Conservation (phyloP, 2,329 filamentous ascomycete genomes). For the Metarhizium humberi region DNA sequence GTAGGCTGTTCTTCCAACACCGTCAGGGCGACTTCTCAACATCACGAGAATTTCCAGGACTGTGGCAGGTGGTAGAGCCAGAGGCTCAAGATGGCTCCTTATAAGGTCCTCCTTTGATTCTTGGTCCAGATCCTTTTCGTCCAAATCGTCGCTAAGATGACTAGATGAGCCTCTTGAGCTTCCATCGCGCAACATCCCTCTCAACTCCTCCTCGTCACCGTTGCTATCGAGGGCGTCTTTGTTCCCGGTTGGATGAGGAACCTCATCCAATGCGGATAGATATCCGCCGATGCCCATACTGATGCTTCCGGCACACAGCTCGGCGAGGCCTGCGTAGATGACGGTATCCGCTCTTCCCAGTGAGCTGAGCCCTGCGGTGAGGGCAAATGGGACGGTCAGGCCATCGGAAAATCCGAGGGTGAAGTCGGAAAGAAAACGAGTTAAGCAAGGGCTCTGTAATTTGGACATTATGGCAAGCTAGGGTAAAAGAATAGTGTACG, state of each 20-base stretch:
- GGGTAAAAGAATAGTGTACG: not conserved
- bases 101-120: constrained; percentile 14
- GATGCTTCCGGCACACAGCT: constrained; percentile 62
- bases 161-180: constrained; percentile 1
- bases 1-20: constrained; percentile 14
- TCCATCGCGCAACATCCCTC: constrained; percentile 15
- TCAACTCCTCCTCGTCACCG: constrained; percentile 13
- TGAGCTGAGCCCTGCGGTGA: constrained; percentile 59
- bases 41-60: constrained; percentile 15
- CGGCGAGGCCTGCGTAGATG: constrained; percentile 59
- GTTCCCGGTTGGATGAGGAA: constrained; percentile 5
- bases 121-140: constrained; percentile 7
- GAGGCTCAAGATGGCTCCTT: constrained; percentile 22
- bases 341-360: constrained; percentile 52
- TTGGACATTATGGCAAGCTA: constrained; percentile 9
- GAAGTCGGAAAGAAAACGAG: constrained; percentile 49
- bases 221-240: not conserved
- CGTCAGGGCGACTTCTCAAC: constrained; percentile 20
- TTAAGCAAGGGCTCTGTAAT: constrained; percentile 18
- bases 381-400: constrained; percentile 64
- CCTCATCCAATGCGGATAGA: constrained; percentile 43
- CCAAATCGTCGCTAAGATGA: constrained; percentile 5
- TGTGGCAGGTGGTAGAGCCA: constrained; percentile 16
- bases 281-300: constrained; percentile 68
- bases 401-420: constrained; percentile 69